phyloP scores from a whole-genome alignment of 495 filamentous ascomycete species.

The Hyaloscypha hepaticicola region DNA sequence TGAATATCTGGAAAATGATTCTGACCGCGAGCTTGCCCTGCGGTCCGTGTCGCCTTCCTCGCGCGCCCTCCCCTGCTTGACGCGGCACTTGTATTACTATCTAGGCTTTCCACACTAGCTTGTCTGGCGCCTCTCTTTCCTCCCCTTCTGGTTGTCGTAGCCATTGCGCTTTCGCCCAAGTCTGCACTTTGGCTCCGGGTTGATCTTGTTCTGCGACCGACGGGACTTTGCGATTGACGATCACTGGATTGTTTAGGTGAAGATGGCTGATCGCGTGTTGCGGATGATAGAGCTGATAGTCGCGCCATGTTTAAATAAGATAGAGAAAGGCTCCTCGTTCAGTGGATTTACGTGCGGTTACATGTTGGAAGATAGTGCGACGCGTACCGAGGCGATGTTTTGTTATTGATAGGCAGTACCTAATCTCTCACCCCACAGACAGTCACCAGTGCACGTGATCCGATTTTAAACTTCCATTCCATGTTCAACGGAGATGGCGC shows the following conservation, averaged over 20 bases:
- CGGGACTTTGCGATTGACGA: conserved; percentile 24
- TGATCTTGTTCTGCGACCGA: conserved; percentile 25
- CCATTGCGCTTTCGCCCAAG: conserved; percentile 29
- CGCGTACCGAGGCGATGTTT: conserved; percentile 1
- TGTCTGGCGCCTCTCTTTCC: conserved; percentile 33
- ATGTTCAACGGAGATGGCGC: too few relatives aligned
- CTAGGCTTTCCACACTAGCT: conserved; percentile 34
- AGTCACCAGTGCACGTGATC: neutral
- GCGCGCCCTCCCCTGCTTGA: conserved; percentile 15
- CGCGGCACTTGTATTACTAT: conserved; percentile 16
- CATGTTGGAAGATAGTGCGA: neutral
- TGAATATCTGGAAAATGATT: conserved; percentile 3
- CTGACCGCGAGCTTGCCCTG: conserved; percentile 8
- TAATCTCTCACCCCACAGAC: neutral
- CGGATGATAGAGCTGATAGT: conserved; percentile 30
- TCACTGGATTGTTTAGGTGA: conserved; percentile 26
- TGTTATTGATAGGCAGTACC: neutral
- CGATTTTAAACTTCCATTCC: neutral
- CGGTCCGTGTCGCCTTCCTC: conserved; percentile 13
- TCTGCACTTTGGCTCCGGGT: conserved; percentile 45
- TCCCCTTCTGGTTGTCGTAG: conserved; percentile 6
- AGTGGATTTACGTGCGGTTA: neutral
- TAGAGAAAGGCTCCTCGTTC: neutral
- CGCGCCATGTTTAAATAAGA: conserved; percentile 32
- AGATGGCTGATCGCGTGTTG: conserved; percentile 33